Conservation (phyloP, 495 filamentous ascomycete genomes). For the Trichoderma virens region DNA sequence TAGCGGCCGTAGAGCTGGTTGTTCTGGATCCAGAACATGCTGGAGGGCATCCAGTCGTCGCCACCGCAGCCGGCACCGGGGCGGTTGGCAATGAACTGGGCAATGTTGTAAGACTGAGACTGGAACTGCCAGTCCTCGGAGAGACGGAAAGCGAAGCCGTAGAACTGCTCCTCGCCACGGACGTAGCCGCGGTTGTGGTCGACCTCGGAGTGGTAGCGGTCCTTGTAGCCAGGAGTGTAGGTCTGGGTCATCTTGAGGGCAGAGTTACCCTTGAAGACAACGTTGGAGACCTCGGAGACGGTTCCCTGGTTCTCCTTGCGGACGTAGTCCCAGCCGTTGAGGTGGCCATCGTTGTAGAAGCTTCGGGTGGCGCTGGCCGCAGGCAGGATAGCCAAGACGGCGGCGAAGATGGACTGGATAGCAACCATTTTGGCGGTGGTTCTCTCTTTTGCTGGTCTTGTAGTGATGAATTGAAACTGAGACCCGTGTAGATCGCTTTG, state of each 20-base stretch:
- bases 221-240: constrained; percentile 38
- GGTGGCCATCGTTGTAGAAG: constrained; percentile 46
- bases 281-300: constrained; percentile 39
- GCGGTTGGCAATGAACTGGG: constrained; percentile 51
- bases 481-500: not conserved
- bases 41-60: constrained; percentile 46
- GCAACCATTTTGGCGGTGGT: constrained; percentile 7
- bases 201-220: constrained; percentile 51
- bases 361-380: constrained; percentile 25
- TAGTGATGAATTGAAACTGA: not conserved
- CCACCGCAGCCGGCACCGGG: constrained; percentile 30
- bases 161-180: constrained; percentile 43
- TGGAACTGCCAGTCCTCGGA: constrained; percentile 41
- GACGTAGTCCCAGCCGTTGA: constrained; percentile 37
- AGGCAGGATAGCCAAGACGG: not conserved
- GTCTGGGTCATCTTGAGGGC: constrained; percentile 48
- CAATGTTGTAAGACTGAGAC: constrained; percentile 44
- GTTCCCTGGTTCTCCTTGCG: constrained; percentile 40
- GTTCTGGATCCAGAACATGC: constrained; percentile 45
- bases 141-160: constrained; percentile 49
- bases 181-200: constrained; percentile 39
- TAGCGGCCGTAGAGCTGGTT: constrained; percentile 39
- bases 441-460: not conserved
- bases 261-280: constrained; percentile 34
- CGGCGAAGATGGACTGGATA: not conserved